A percentile compares a stretch with the other conserved stretches of the same genome.
Evolutionary conservation across 208 protist genomes (phyloP).

Genomic region (Leishmania turanica): DNA sequence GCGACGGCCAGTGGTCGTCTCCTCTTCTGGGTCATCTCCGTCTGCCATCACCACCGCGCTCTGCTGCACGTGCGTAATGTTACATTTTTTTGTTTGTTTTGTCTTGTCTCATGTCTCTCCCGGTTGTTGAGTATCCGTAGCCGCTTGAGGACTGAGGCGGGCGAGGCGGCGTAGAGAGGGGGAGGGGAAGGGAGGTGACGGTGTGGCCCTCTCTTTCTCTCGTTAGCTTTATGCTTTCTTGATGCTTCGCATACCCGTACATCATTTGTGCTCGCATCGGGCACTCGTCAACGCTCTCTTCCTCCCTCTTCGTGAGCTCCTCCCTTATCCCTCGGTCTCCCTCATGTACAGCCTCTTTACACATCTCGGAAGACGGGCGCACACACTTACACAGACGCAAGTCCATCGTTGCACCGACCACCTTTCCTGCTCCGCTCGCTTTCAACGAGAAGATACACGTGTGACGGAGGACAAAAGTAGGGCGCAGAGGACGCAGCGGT

Average conservation of each 20-base stretch:
- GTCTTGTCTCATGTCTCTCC: neutral
- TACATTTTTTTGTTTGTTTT: neutral
- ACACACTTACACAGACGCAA: neutral
- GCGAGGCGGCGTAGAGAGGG: neutral
- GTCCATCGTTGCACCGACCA: neutral
- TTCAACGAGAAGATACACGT: neutral
- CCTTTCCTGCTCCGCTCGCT: neutral
- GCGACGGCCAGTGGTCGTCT: neutral
- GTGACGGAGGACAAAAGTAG: neutral
- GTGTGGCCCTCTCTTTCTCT: neutral
- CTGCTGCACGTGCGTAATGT: neutral
- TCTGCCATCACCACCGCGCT: neutral
- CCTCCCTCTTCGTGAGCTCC: neutral
- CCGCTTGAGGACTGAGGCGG: neutral
- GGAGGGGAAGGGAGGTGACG: neutral
- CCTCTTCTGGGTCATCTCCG: neutral
- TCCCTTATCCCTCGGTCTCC: neutral
- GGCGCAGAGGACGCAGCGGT: neutral
- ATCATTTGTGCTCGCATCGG: neutral
- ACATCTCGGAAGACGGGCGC: neutral
- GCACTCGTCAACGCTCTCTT: neutral
- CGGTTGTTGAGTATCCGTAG: neutral
- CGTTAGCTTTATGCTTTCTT: neutral
- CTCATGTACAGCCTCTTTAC: neutral
- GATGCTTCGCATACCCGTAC: neutral